Evolutionary conservation across 306 rosid genomes (phyloP).

Genomic region (Potentilla sterilis): DNA sequence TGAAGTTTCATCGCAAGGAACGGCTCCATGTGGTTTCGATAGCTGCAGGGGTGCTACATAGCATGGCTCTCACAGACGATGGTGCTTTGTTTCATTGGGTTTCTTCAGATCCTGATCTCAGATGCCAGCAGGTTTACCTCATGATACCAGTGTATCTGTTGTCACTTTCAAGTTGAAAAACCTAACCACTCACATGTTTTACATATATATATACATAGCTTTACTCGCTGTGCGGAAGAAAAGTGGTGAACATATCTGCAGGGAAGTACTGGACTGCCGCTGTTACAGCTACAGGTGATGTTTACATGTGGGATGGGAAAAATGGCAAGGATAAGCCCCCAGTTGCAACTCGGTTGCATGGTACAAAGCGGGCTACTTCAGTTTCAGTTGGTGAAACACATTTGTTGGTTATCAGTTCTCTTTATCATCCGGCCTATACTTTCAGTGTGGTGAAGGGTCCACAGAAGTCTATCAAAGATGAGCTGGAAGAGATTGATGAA

Average conservation of each 20-base stretch:
- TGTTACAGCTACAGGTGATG: constrained; percentile 83
- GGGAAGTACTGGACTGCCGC: constrained; percentile 94
- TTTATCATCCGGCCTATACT: constrained; percentile 75
- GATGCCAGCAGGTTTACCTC: constrained; percentile 76
- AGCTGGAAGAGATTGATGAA: constrained; percentile 60
- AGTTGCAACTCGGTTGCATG: constrained; percentile 63
- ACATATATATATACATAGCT: constrained; percentile 34
- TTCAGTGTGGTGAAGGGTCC: constrained; percentile 31
- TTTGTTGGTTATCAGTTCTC: constrained; percentile 68
- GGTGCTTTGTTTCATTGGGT: constrained; percentile 91
- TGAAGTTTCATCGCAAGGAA: constrained; percentile 78
- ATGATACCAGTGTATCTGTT: not conserved
- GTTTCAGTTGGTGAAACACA: constrained; percentile 96
- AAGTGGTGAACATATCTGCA: constrained; percentile 67
- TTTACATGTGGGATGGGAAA: constrained; percentile 94
- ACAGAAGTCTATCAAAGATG: constrained; percentile 41
- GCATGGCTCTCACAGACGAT: constrained; percentile 83
- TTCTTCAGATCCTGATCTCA: constrained; percentile 83
- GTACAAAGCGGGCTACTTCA: constrained; percentile 82
- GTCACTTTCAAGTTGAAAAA: constrained; percentile 9
- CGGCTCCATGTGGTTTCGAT: constrained; percentile 72
- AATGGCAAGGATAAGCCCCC: constrained; percentile 79
- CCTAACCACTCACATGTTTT: constrained; percentile 11
- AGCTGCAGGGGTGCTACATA: constrained; percentile 87
- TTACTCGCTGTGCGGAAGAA: constrained; percentile 68